phyloP scores from a whole-genome alignment of 331 rosid genomes.

The Stylosanthes scabra region DNA sequence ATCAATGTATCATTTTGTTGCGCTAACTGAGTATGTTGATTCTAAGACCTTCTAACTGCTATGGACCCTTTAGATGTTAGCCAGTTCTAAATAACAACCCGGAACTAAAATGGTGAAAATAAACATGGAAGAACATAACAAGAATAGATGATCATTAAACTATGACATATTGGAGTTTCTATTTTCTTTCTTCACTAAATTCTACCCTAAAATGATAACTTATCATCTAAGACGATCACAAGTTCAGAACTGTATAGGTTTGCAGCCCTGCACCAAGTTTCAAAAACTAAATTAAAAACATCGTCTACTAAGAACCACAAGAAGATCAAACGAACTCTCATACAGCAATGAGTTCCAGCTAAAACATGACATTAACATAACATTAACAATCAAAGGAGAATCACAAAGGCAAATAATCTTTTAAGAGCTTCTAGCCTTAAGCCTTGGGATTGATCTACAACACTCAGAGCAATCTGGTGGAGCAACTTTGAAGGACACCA shows the following conservation, averaged over 20 bases:
- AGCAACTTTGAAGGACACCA: neutral
- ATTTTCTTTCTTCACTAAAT: neutral
- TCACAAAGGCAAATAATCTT: neutral
- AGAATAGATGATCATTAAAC: neutral
- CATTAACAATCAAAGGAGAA: neutral
- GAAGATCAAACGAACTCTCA: neutral
- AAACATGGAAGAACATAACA: neutral
- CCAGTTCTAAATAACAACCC: neutral
- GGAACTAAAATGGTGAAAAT: neutral
- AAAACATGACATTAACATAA: neutral
- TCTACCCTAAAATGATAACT: neutral
- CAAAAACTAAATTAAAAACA: no score
- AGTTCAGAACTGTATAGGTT: neutral
- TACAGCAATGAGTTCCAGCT: neutral
- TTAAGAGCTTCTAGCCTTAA: neutral
- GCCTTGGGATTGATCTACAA: neutral
- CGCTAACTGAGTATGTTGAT: neutral
- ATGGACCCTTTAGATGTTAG: neutral
- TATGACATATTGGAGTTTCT: neutral
- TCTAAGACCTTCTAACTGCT: slow-evolving; percentile 11
- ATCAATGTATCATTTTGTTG: neutral
- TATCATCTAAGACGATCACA: neutral
- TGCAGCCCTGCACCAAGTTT: neutral
- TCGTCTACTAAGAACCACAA: neutral
- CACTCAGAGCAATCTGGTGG: neutral